Base-by-base conservation (phyloP, 805 yeast genomes). In the Candida pini region DNA sequence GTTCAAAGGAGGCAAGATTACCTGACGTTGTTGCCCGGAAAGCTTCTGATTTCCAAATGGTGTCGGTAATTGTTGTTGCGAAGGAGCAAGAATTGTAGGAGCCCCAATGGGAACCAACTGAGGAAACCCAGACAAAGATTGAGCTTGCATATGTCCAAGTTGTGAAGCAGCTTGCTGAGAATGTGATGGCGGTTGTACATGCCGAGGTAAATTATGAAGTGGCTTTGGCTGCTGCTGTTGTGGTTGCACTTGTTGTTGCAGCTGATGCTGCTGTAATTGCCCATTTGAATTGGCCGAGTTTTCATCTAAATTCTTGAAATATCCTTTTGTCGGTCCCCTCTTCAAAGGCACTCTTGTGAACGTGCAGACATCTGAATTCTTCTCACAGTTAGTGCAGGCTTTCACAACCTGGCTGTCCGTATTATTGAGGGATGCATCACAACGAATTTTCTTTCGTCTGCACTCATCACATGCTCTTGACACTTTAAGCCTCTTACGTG, bases 381-480 rank as follows among this genome's bases (percentile, higher is more conserved):
- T 77, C 12, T 60, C 51, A 55, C 94, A 83, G 43, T 73, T 78
- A 10, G 78, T 60, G 54, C 94, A 83, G 2, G 66, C 54, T 39
- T 67, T 68, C 24, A 69, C 60, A n/a, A 77, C 69, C 8, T 62
- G 60, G 45, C 62, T 71, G 14, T 71, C 64, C 5, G 66, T 57
- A 9, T 58, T 31, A 33, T 65, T 64, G 38, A 70, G 68, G 18
- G 68, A 68, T 16, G 83, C 86, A 53, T 82, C 78, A 59, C 94
- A 83, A 35, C 75, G 67, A 16, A 82, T 69, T 52, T 83, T 83
- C 55, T 81, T 81, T 30, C 82, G 66, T 24, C 92, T 68, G 54
- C 92, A 83, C 35, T 80, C 78, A 53, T 83, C 94, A 53, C 94
- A 83, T 2, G 90, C 92, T 34, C 94, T 58, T 1, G 88, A 80